phyloP scores from a whole-genome alignment of 1,139 yeast genomes.

The Candida sojae region DNA sequence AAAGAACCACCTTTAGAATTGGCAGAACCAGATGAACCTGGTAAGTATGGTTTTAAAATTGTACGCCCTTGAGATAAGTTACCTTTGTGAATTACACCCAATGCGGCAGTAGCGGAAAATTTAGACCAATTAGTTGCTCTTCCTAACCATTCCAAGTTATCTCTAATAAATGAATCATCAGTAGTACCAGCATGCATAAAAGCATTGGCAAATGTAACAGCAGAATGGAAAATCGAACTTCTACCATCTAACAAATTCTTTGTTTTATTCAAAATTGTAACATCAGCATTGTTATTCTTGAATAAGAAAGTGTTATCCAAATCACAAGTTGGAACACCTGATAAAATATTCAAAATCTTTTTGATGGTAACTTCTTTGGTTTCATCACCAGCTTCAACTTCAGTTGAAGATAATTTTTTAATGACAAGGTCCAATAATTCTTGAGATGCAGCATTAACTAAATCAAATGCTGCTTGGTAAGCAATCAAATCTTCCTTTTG shows the following conservation, averaged over 20 bases:
- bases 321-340: slow-evolving; percentile 96
- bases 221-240: slow-evolving; percentile 92
- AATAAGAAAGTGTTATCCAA: slow-evolving; percentile 84
- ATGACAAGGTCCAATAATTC: slow-evolving; percentile 72
- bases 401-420: slow-evolving; percentile 43
- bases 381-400: slow-evolving; percentile 23
- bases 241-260: slow-evolving; percentile 86
- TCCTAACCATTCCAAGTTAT: slow-evolving; percentile 93
- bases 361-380: slow-evolving; percentile 19
- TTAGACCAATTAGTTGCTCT: slow-evolving; percentile 98
- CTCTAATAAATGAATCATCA: slow-evolving; percentile 87
- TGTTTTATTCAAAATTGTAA: slow-evolving; percentile 77
- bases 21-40: slow-evolving; percentile 77
- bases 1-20: slow-evolving; percentile 96
- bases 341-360: slow-evolving; percentile 67
- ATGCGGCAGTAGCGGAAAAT: slow-evolving; percentile 95
- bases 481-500: slow-evolving; percentile 56
- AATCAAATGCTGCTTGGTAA: slow-evolving; percentile 93
- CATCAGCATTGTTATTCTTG: slow-evolving; percentile 86
- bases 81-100: slow-evolving; percentile 97
- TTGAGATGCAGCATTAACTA: slow-evolving; percentile 92
- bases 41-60: slow-evolving; percentile 87
- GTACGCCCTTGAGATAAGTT: slow-evolving; percentile 88
- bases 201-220: slow-evolving; percentile 93
- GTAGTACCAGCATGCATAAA: slow-evolving; percentile 97